phyloP scores from a whole-genome alignment of 352 stramenopile species.

The Phytophthora nicotianae region DNA sequence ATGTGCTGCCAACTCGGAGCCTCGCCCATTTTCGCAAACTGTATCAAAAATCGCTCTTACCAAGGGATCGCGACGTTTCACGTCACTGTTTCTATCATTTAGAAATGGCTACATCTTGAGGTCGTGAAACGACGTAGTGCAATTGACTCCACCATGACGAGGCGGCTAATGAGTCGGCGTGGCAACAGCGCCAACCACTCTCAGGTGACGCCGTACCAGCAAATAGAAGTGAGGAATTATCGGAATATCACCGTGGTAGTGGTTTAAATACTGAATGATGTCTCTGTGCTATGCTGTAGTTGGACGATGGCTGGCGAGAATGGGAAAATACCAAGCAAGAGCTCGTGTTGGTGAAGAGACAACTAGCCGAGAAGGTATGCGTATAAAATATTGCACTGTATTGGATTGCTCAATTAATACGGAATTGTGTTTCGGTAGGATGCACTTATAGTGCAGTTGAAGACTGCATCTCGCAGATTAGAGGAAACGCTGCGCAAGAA shows the following conservation, averaged over 20 bases:
- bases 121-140: constrained; percentile 24
- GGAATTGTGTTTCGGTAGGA: constrained; percentile 38
- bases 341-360: constrained; percentile 44
- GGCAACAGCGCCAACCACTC: constrained; percentile 23
- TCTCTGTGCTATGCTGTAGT: constrained; percentile 31
- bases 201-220: constrained; percentile 32
- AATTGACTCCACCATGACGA: constrained; percentile 14
- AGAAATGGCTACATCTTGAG: constrained; percentile 14
- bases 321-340: constrained; percentile 67
- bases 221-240: constrained; percentile 27
- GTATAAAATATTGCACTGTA: neutral
- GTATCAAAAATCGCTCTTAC: neutral
- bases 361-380: constrained; percentile 49
- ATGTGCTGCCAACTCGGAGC: constrained; percentile 87
- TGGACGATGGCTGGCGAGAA: constrained; percentile 58
- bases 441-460: constrained; percentile 60
- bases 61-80: constrained; percentile 33
- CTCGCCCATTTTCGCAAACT: constrained; percentile 53
- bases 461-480: constrained; percentile 57
- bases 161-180: constrained; percentile 24
- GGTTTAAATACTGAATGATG: neutral
- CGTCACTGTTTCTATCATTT: constrained; percentile 7
- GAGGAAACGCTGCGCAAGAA: constrained; percentile 67
- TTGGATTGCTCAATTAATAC: neutral
- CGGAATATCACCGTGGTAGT: neutral